Base-by-base conservation (phyloP, 1,139 yeast genomes). In the Arxiozyma slooffiae region DNA sequence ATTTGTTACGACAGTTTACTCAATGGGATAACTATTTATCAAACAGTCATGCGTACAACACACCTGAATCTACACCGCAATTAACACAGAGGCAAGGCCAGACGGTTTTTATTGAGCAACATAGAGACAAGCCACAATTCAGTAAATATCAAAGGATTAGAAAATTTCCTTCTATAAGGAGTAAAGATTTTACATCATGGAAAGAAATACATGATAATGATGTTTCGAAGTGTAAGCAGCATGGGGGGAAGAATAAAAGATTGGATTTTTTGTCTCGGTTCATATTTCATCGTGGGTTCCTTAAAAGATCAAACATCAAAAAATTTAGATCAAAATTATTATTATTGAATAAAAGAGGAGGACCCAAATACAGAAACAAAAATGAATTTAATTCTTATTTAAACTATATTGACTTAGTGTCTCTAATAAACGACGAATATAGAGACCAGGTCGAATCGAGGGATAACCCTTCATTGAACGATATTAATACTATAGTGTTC, bases 261-360 rank as follows among this genome's bases (percentile, higher is more conserved):
- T 11, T 38, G 5, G 20, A 39, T 2, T 5, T 18, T 6, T 20
- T 39, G 21, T 20, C 23, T 16, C 41, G 21, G 7, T 59, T 59
- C 41, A 55, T 63, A 39, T 63, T 63, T 43, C 67, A 63, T 42
- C 57, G 54, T 36, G 67, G 67, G 4, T 63, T 63, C 41, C 57
- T 62, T 30, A 52, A 47, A 37, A 54, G 59, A 43, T 48, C 52
- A 20, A 48, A 43, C 8, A 22, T 40, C 8, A 45, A 45, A 20
- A 30, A 9, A 30, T 5, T 9, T 4, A 45, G 47, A 23, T 23
- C 38, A 7, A 45, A 38, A 11, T 37, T 38, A 7, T 37, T 38
- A 38, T n/a, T 6, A 24, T n/a, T n/a, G n/a, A n/a, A n/a, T n/a
- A 23, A 24, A 7, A 17, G 26, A 14, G 38, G 16, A 5, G 37